Base-by-base conservation (phyloP, 345 rosid species). In the Draba incana region DNA sequence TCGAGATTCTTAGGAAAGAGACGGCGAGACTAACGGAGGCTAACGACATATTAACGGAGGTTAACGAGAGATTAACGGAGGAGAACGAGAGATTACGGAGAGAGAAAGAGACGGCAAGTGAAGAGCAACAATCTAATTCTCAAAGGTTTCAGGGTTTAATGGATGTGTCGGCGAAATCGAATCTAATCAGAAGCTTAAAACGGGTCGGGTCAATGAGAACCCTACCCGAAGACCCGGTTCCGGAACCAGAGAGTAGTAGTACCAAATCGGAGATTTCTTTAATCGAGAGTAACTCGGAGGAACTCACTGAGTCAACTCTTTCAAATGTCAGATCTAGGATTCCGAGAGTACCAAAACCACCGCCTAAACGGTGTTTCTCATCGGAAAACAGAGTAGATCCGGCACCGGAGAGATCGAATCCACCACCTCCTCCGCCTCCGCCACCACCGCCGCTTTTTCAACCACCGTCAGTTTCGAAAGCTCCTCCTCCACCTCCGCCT, bases 321-420 rank as follows among this genome's bases (percentile, higher is more conserved):
- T 54, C 87, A 15, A 74, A 49, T 28, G 64, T 86, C 77, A 84
- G 88, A 83, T 86, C 93, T 70, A 93, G 97, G 5, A 66, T 60
- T 62, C 96, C 98, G 7, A 74, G 98, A 58, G 86, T 94, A 15
- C 99, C 99, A 0, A 94, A 86, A 64, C 99, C 98, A 9, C 99
- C 98, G 4, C 99, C 95, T 1, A 86, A 82, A 71, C 88, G 85
- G 4, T 45, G 70, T 4, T 47, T 62, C 2, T 77, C 85, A 1
- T 44, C 74, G 24, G 85, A 60, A 35, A 72, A 68, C 37, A 46
- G 16, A 68, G n/a, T n/a, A n/a, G 62, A 49, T 38, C 75, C 64
- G 38, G 61, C 50, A 12, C 64, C 74, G 27, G 71, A 53, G 57
- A 79, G 59, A 50, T 49, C 51, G 2, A 30, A 37, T 48, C 84